Base-by-base conservation (phyloP, 2,329 filamentous ascomycete species). In the Ophiostoma populinum region DNA sequence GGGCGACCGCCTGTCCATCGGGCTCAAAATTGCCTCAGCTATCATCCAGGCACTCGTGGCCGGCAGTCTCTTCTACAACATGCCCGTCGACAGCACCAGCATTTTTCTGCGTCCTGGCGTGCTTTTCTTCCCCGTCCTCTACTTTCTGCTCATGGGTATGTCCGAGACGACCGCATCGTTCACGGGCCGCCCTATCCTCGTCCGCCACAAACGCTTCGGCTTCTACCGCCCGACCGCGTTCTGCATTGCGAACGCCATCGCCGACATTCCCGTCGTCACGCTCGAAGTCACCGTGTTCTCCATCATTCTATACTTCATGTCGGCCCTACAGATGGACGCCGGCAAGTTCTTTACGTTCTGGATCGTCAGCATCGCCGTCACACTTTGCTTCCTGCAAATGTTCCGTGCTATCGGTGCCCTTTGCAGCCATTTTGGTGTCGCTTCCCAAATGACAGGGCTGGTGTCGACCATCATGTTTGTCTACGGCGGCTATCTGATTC, bases 161-260 rank as follows among this genome's bases (percentile, higher is more conserved):
- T 66, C 90, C 26, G 82, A 90, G 63, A 90, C 92, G 50, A 55
- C 90, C 21, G 85, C 80, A 0, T 65, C 92, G 6, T 94, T 90
- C 50, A 71, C 80, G 2, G 83, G 93, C 67, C 77, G 86, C 24
- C 79, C 80, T 1, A 92, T 93, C 46, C 81, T 94, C 40, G 83
- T 93, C 51, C 93, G 93, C 52, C 86, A 94, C 47, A 60, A 67
- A 38, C 73, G 79, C 39, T 93, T 92, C 51, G 83, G 83, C 13
- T 65, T 93, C 13, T 92, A 93, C 48, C 86, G 92, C 48, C 83
- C 86, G 0, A 85, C 79, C 9, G 79, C 83, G 12, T 85, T 94
- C 62, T 81, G 83, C 13, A 65, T 82, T 40, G 73, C 80, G 0
- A 90, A 80, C 9, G 90, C 92, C 77, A 55, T 93, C 22, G 78